These are phyloP conservation scores for Arxiozyma slooffiae DNA, from an alignment of 1,139 yeast genomes.

Conservation along the genomic window DNA sequence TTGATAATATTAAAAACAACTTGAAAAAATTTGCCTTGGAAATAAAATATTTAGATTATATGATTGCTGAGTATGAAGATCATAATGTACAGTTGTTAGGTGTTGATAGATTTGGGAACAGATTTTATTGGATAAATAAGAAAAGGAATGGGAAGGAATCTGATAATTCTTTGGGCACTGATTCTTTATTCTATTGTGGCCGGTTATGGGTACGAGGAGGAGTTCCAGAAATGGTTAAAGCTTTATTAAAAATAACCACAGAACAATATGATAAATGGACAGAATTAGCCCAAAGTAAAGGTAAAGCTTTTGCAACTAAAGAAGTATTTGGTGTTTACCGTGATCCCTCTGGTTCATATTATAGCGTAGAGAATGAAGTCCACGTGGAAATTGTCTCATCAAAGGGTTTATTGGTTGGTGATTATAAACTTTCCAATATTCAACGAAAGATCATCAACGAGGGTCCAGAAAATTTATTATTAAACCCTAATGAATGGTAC, in stretches of 20 bases:
- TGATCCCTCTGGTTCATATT: conserved; percentile 11
- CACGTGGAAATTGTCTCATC: conserved; percentile 28
- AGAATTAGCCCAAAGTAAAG: conserved; percentile 17
- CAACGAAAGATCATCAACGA: conserved; percentile 67
- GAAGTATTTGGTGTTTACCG: conserved; percentile 17
- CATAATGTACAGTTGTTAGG: conserved; percentile 50
- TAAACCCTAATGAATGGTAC: conserved; percentile 56
- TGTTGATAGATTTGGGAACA: conserved; percentile 42
- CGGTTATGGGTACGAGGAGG: conserved; percentile 94
- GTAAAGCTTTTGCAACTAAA: conserved; percentile 22
- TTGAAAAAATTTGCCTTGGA: background rate
- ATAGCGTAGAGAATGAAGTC: conserved; percentile 20
- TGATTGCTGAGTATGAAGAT: background rate
- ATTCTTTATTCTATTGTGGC: conserved; percentile 38
- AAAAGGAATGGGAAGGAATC: conserved; percentile 47
- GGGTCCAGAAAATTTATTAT: conserved; percentile 42
- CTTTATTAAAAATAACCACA: conserved; percentile 34
- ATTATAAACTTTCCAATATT: conserved; percentile 36
- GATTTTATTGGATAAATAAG: conserved; percentile 97
- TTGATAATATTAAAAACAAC: background rate
- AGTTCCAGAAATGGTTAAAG: conserved; percentile 45
- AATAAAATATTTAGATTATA: background rate
- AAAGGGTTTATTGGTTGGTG: conserved; percentile 53
- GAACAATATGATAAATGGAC: conserved; percentile 33
- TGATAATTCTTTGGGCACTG: conserved; percentile 30